A percentile compares a stretch with the other conserved stretches of the same genome.
These are phyloP conservation scores for Rhizoctonia solani DNA, from an alignment of 1,284 basidiomycete genomes.

Conservation along the genomic window DNA sequence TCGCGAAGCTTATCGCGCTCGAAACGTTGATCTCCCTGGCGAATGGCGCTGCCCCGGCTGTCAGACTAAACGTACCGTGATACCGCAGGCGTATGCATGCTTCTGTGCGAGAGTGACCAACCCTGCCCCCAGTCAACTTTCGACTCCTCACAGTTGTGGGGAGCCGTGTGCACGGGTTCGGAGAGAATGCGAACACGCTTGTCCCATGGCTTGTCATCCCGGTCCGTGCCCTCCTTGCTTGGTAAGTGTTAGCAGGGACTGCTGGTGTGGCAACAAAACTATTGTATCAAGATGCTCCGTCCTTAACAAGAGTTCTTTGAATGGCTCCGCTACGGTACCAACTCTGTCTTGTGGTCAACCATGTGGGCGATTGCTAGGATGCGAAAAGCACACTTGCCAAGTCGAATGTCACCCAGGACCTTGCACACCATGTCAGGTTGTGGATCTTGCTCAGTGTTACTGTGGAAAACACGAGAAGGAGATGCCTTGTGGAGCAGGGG, in stretches of 20 bases:
- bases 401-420: slow-evolving; percentile 71
- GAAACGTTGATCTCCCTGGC: slow-evolving; percentile 67
- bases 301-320: slow-evolving; percentile 46
- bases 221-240: slow-evolving; percentile 79
- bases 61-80: slow-evolving; percentile 68
- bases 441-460: slow-evolving; percentile 66
- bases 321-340: slow-evolving; percentile 41
- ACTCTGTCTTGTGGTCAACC: slow-evolving; percentile 66
- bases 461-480: slow-evolving; percentile 71
- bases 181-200: slow-evolving; percentile 63
- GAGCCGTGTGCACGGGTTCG: slow-evolving; percentile 73
- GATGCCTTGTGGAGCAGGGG: slow-evolving; percentile 68
- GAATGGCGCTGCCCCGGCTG: slow-evolving; percentile 91
- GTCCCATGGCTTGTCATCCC: slow-evolving; percentile 70
- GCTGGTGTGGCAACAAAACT: slow-evolving; percentile 66
- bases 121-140: slow-evolving; percentile 66
- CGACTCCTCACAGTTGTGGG: slow-evolving; percentile 82
- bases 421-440: slow-evolving; percentile 65
- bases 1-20: slow-evolving; percentile 70
- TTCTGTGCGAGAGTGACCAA: slow-evolving; percentile 80
- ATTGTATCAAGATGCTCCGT: slow-evolving; percentile 68
- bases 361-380: slow-evolving; percentile 63
- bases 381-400: slow-evolving; percentile 69
- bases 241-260: slow-evolving; percentile 58
- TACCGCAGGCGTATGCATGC: slow-evolving; percentile 77